Percentiles rank a stretch among this genome's conserved stretches.
Conservation (phyloP, 805 yeast species). For the Citeromyces matritensis region DNA sequence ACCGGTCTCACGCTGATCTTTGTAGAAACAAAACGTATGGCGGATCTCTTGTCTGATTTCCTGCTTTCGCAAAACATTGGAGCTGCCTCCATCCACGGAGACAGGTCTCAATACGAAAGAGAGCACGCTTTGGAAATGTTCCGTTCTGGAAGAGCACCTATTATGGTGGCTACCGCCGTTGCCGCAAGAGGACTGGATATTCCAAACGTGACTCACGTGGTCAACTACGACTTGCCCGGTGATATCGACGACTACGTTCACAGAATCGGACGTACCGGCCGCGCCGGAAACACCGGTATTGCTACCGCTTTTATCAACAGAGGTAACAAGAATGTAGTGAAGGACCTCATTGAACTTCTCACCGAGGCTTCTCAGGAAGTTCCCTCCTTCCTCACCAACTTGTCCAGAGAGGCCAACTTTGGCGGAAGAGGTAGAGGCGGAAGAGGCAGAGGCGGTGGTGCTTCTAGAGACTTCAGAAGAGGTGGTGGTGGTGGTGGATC, state of each 20-base stretch:
- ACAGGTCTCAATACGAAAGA: conserved; percentile 95
- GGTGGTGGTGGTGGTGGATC: conserved; percentile 20
- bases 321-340: conserved; percentile 78
- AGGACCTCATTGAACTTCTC: conserved; percentile 76
- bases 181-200: conserved; percentile 99
- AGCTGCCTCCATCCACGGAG: conserved; percentile 98
- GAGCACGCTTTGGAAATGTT: conserved; percentile 93
- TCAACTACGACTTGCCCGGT: conserved; percentile 92
- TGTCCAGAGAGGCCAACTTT: conserved; percentile 60
- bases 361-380: conserved; percentile 96
- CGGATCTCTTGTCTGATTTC: conserved; percentile 89
- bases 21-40: conserved; percentile 98
- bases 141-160: conserved; percentile 83
- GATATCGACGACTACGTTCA: conserved; percentile 98
- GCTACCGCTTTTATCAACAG: conserved; percentile 98
- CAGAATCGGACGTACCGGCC: conserved; percentile 99
- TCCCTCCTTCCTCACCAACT: conserved; percentile 73
- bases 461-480: conserved; percentile 35
- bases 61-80: conserved; percentile 81
- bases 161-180: conserved; percentile 97
- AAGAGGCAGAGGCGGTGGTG: conserved; percentile 24
- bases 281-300: conserved; percentile 98
- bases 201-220: conserved; percentile 96
- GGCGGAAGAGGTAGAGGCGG: conserved; percentile 43
- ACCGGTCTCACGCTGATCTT: conserved; percentile 84